Percentiles rank a stretch among this genome's conserved stretches.
These are phyloP conservation scores for Colletotrichum lindemuthianum DNA, from an alignment of 2,329 filamentous ascomycete species.

Conservation along the genomic window DNA sequence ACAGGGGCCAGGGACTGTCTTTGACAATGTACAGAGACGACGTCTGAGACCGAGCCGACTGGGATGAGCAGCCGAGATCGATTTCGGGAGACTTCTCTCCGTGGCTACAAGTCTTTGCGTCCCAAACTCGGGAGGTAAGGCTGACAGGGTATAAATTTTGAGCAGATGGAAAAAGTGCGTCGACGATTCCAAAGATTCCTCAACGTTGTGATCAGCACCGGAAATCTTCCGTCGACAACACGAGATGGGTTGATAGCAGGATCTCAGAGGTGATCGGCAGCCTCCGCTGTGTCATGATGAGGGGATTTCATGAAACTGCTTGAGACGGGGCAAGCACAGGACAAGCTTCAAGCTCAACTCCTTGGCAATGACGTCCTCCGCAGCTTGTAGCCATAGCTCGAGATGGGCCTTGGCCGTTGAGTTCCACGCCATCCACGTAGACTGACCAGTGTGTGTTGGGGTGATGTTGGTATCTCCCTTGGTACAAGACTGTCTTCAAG, in stretches of 20 bases:
- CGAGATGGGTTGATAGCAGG: neutral
- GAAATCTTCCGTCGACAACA: neutral
- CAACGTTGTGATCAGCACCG: no score
- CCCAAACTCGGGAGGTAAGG: neutral
- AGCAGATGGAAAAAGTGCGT: no score
- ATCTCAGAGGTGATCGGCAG: neutral
- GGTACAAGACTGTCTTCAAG: no score
- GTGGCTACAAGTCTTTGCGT: no score
- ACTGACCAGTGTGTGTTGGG: no score
- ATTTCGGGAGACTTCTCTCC: neutral
- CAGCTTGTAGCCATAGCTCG: neutral
- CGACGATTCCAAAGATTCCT: no score
- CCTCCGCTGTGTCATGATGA: conserved; percentile 1
- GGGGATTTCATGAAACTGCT: conserved; percentile 2
- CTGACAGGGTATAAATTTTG: neutral
- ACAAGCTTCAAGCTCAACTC: neutral
- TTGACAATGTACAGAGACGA: conserved; percentile 18
- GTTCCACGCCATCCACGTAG: no score
- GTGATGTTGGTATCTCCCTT: no score
- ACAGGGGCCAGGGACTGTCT: conserved; percentile 8
- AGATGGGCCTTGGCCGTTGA: neutral
- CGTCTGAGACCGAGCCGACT: conserved; percentile 27
- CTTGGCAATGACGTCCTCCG: neutral
- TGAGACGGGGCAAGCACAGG: neutral
- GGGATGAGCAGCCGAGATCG: conserved; percentile 1